Evolutionary conservation across 2,329 filamentous ascomycete genomes (phyloP).

Genomic region (Xylaria multiplex): DNA sequence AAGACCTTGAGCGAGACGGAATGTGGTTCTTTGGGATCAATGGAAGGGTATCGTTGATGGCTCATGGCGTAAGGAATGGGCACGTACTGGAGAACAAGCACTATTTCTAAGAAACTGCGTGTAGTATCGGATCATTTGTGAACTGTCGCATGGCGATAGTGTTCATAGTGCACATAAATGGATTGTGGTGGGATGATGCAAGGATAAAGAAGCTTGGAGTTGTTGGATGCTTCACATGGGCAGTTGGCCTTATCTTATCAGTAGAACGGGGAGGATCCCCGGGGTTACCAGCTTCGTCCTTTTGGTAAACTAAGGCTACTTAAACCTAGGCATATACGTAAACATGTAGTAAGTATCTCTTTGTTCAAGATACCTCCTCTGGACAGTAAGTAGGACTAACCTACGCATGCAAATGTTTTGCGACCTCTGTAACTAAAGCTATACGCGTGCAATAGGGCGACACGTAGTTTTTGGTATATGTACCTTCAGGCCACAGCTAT

Average conservation of each 20-base stretch:
- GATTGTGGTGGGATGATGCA: background rate
- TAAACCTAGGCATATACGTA: too few relatives aligned
- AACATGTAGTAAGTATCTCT: background rate
- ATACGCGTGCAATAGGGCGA: background rate
- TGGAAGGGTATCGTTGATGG: constrained; percentile 67
- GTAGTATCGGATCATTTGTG: constrained; percentile 10
- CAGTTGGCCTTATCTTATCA: constrained; percentile 31
- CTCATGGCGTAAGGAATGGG: constrained; percentile 56
- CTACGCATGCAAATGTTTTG: background rate
- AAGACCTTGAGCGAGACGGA: constrained; percentile 81
- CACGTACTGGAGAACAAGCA: constrained; percentile 14
- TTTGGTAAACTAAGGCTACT: too few relatives aligned
- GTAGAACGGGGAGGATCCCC: constrained; percentile 1
- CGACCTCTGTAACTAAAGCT: constrained; percentile 9
- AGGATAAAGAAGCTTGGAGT: constrained; percentile 11
- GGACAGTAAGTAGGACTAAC: too few relatives aligned
- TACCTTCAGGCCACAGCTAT: constrained; percentile 8
- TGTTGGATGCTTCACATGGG: constrained; percentile 7
- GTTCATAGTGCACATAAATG: background rate
- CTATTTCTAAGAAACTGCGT: constrained; percentile 12
- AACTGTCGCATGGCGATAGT: constrained; percentile 29
- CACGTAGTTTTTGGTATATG: background rate
- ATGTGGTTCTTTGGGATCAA: constrained; percentile 78
- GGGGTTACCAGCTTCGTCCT: too few relatives aligned
- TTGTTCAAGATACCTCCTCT: background rate